These are phyloP conservation scores for Sphaerulina vaccinii DNA, from an alignment of 2,329 filamentous ascomycete genomes.

Conservation along the genomic window DNA sequence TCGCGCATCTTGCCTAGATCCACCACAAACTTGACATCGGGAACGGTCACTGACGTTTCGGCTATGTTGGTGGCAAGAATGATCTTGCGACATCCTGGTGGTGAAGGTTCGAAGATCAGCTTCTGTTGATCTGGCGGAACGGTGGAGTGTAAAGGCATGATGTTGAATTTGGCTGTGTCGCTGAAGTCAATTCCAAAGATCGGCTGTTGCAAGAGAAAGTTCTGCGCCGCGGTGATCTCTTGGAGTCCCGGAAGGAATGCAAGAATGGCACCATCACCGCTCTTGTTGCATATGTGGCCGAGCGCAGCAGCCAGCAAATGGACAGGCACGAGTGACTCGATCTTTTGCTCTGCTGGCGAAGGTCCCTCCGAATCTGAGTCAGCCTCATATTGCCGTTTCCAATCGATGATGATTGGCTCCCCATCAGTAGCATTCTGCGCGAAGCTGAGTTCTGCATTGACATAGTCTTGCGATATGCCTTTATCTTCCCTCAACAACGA, in stretches of 20 bases:
- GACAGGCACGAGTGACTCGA: conserved; percentile 43
- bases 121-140: conserved; percentile 44
- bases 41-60: conserved; percentile 53
- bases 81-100: conserved; percentile 47
- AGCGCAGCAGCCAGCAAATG: conserved; percentile 47
- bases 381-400: conserved; percentile 38
- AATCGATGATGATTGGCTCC: conserved; percentile 38
- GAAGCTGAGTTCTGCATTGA: conserved; percentile 26
- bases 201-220: conserved; percentile 29
- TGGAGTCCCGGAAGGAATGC: conserved; percentile 50
- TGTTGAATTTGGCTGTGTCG: conserved; percentile 42
- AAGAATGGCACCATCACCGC: conserved; percentile 46
- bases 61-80: conserved; percentile 54
- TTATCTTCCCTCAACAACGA: conserved; percentile 11
- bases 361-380: conserved; percentile 28
- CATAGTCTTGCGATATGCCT: conserved; percentile 20
- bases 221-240: conserved; percentile 39
- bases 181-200: conserved; percentile 43
- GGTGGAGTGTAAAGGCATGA: conserved; percentile 50
- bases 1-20: conserved; percentile 48
- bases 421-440: conserved; percentile 11
- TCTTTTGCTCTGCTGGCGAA: conserved; percentile 32
- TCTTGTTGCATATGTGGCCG: conserved; percentile 48
- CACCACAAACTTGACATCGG: conserved; percentile 52
- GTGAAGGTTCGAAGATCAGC: conserved; percentile 43